Conservation (phyloP, 192 early-diverging fungal genomes). For the Obelidium mucronatum region DNA sequence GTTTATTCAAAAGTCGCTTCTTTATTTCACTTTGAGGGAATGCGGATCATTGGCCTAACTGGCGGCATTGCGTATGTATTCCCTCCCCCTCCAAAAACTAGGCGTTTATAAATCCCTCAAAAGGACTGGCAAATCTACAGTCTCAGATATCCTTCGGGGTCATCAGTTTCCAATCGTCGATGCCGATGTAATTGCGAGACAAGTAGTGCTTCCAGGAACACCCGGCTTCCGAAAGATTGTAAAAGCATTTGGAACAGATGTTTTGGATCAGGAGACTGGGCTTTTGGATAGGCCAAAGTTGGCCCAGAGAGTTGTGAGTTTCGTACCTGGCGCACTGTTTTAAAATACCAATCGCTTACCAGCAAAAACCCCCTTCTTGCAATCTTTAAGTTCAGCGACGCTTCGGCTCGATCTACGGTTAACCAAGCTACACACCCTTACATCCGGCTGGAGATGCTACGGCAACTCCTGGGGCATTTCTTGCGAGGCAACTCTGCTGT, state of each 20-base stretch:
- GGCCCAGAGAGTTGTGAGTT: neutral
- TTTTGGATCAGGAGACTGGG: constrained; percentile 61
- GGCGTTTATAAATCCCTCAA: neutral
- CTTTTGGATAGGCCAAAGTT: constrained; percentile 65
- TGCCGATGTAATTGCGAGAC: constrained; percentile 87
- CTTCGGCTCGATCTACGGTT: constrained; percentile 70
- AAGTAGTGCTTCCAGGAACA: constrained; percentile 65
- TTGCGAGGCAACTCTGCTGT: constrained; percentile 71
- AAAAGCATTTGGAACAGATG: constrained; percentile 73
- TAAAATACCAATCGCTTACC: neutral
- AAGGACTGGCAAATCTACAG: constrained; percentile 83
- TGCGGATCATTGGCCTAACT: constrained; percentile 93
- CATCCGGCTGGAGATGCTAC: constrained; percentile 83
- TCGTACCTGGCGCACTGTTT: neutral
- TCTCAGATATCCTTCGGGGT: constrained; percentile 51
- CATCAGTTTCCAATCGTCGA: constrained; percentile 80
- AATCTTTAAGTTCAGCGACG: constrained; percentile 79
- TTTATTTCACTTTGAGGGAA: constrained; percentile 39
- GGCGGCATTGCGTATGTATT: constrained; percentile 82
- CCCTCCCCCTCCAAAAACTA: constrained; percentile 57
- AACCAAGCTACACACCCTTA: constrained; percentile 89
- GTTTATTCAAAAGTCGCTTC: too few species aligned
- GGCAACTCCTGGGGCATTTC: constrained; percentile 71
- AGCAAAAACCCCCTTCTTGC: constrained; percentile 68
- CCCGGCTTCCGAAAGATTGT: constrained; percentile 77